Conservation (phyloP, 148 eudicot genomes). For the Persicaria tinctoria region DNA sequence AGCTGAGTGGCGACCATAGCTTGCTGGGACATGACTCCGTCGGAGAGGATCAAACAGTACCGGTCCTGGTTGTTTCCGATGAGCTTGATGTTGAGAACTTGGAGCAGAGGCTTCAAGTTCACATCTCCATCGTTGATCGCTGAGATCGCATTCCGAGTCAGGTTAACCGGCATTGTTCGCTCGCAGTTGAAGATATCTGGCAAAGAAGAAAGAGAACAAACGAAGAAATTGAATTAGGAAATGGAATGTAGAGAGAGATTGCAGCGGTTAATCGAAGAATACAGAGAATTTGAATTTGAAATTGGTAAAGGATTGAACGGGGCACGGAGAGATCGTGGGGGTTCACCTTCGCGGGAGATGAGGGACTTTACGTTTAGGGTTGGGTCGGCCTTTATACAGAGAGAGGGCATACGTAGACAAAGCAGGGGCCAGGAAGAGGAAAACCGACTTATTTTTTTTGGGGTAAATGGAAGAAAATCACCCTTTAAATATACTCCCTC, state of each 20-base stretch:
- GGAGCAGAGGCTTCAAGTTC: constrained; percentile 78
- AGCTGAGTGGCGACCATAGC: constrained; percentile 95
- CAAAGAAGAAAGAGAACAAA: background rate
- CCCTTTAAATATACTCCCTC: too few relatives aligned
- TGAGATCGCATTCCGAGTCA: constrained; percentile 62
- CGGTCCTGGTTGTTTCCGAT: constrained; percentile 51
- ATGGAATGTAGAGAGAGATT: background rate
- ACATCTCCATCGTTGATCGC: constrained; percentile 64
- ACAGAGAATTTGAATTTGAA: constrained; percentile 3
- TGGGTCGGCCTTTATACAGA: background rate
- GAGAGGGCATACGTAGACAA: background rate
- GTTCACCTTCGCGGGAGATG: background rate
- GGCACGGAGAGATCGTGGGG: background rate
- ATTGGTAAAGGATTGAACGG: background rate
- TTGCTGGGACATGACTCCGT: constrained; percentile 44
- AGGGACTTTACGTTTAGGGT: background rate
- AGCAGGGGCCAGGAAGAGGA: too few relatives aligned
- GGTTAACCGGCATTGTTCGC: constrained; percentile 54
- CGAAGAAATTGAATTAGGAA: background rate
- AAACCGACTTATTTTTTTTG: too few relatives aligned
- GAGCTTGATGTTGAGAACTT: constrained; percentile 57
- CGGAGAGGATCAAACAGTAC: constrained; percentile 62
- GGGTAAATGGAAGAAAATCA: too few relatives aligned
- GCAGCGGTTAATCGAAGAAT: background rate
- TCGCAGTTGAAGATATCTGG: background rate